These are phyloP conservation scores for Asclepias syriaca DNA, from an alignment of 257 asterid genomes.

Conservation along the genomic window DNA sequence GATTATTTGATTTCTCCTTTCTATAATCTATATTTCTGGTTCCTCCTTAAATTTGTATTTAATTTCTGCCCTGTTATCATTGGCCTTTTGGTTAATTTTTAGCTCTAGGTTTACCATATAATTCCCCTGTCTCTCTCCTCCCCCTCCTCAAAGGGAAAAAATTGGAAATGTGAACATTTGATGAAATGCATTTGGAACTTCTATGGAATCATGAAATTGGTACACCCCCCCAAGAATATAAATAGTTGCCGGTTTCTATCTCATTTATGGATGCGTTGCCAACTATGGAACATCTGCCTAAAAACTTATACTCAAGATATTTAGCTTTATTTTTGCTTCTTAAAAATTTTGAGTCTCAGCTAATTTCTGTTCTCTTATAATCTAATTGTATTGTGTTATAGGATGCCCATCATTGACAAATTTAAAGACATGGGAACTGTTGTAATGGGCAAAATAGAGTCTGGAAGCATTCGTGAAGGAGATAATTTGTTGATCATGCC, in stretches of 20 bases:
- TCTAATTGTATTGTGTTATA: slow-evolving; percentile 25
- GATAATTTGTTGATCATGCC: slow-evolving; percentile 82
- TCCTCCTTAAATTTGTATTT: neutral
- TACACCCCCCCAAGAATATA: neutral
- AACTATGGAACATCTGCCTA: neutral
- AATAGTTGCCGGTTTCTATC: neutral
- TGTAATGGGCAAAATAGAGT: slow-evolving; percentile 94
- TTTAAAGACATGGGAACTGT: slow-evolving; percentile 97
- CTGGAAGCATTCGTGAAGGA: slow-evolving; percentile 88
- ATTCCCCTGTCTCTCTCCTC: neutral
- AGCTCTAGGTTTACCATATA: neutral
- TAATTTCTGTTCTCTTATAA: slow-evolving; percentile 5
- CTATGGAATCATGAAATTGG: neutral
- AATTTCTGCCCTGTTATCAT: too few species aligned
- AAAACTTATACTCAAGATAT: neutral
- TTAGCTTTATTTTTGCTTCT: neutral
- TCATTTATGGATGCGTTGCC: neutral
- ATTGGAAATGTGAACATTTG: too few species aligned
- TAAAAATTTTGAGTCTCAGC: neutral
- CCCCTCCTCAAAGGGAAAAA: neutral
- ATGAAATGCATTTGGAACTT: neutral
- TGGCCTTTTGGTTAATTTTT: too few species aligned
- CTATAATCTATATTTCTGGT: neutral
- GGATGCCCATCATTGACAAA: slow-evolving; percentile 85
- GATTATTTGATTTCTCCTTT: too few species aligned